These are phyloP conservation scores for Arctium lappa DNA, from an alignment of 129 eudicot species.

Conservation along the genomic window DNA sequence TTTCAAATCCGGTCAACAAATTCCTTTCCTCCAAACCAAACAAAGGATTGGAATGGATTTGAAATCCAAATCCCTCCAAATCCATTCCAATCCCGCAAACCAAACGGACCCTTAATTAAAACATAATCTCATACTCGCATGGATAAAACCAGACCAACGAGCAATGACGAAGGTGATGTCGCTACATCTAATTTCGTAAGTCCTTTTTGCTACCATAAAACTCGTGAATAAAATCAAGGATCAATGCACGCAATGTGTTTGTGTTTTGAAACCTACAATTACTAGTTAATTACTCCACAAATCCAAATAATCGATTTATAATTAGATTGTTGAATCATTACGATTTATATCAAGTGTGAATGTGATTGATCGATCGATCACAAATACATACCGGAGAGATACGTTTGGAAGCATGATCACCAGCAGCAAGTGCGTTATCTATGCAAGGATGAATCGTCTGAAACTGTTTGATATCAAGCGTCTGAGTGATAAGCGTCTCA, in stretches of 20 bases:
- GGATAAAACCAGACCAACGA: neutral
- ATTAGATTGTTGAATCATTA: neutral
- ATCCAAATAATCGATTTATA: no score
- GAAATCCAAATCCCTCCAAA: no score
- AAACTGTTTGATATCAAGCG: constrained; percentile 55
- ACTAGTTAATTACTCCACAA: neutral
- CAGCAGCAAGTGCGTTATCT: constrained; percentile 20
- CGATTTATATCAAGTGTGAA: neutral
- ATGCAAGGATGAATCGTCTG: constrained; percentile 52
- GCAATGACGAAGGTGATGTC: neutral
- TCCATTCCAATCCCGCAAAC: no score
- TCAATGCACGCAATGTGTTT: neutral
- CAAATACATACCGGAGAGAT: neutral
- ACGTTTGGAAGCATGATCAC: neutral
- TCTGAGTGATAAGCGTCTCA: neutral
- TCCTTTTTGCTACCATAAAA: no score
- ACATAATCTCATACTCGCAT: neutral
- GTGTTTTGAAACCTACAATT: neutral
- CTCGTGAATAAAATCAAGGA: no score
- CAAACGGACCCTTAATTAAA: no score
- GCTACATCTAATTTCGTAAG: neutral
- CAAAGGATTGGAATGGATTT: no score
- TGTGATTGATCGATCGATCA: neutral
- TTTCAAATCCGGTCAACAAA: no score
- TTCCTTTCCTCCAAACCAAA: no score